Percentiles rank a stretch among this genome's conserved stretches.
Evolutionary conservation across 768 basidiomycete species (phyloP).

Genomic region (Lactarius hatsudake): DNA sequence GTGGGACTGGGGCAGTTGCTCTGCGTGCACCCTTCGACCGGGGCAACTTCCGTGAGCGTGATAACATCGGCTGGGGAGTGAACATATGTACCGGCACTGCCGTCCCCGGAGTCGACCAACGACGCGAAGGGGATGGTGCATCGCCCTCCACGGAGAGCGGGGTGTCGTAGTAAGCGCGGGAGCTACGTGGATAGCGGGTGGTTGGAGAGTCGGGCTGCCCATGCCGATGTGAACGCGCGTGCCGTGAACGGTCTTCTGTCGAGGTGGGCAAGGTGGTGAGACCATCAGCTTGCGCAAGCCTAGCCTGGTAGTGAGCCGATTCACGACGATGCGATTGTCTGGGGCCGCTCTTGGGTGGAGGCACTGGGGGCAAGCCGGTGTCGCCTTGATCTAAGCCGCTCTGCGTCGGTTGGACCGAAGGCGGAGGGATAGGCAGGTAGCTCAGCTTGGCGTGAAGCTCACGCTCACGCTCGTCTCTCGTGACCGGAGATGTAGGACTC

Average conservation of each 20-base stretch:
- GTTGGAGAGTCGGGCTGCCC: neutral
- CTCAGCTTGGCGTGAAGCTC: slow-evolving; percentile 3
- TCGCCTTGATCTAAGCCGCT: neutral
- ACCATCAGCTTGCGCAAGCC: neutral
- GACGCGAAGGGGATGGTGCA: neutral
- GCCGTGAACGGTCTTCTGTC: neutral
- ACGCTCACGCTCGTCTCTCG: neutral
- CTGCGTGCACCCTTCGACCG: slow-evolving; percentile 15
- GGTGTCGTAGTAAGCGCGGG: neutral
- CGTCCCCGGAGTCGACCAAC: neutral
- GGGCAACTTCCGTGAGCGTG: neutral
- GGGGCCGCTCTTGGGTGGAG: neutral
- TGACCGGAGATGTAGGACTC: neutral
- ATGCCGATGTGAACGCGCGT: neutral
- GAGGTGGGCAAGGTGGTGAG: neutral
- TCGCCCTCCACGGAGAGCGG: neutral
- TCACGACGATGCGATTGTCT: slow-evolving; percentile 13
- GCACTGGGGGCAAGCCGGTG: neutral
- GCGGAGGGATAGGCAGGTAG: neutral
- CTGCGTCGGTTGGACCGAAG: neutral
- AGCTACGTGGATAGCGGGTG: neutral
- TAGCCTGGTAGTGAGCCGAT: neutral
- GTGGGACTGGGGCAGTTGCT: neutral
- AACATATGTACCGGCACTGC: neutral
- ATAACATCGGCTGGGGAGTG: neutral